Base-by-base conservation (phyloP, 1,139 yeast genomes). In the Kurtzmaniella quercitrusa region DNA sequence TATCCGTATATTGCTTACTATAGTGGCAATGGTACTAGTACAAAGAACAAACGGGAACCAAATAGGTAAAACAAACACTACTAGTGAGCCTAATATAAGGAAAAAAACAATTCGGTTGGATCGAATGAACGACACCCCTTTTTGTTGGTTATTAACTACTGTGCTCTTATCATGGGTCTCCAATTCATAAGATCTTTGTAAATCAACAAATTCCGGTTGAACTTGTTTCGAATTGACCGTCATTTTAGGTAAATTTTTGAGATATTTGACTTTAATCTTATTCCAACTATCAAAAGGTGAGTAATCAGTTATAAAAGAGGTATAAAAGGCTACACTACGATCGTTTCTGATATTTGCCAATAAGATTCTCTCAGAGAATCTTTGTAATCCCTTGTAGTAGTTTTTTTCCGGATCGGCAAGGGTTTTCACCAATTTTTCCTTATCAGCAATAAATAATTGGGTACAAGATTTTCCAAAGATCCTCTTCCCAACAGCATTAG, bases 301-400 rank as follows among this genome's bases (percentile, higher is more conserved):
- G 50, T 68, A 74, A 5, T 70, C 67, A 10, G 81, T 70, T 43
- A 78, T 77, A 52, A 61, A 78, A 1, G 80, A 68, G 0, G 83
- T 77, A 56, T 69, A 74, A 54, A 78, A 78, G 4, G 81, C 68
- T 33, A 78, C 83, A 0, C 80, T 66, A 42, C 82, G 70, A 60
- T 91, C 98, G 58, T 87, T 84, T 45, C 81, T 75, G 16, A 85
- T 76, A 60, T 91, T 91, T 8, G 96, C 88, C 50, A 88, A 68
- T 7, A 81, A 58, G 3, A 79, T 67, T 46, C 85, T 74, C 47
- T 75, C 73, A 49, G 79, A 63, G 58, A 91, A 90, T 47, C 58
- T 60, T 11, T 56, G 45, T 44, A 91, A 70, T 0, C 88, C 95
- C 43, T 72, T 63, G 44, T 64, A 65, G 58, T 72, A 91, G 21